phyloP scores from a whole-genome alignment of 106 monocot species.

The Phalaenopsis equestris region DNA sequence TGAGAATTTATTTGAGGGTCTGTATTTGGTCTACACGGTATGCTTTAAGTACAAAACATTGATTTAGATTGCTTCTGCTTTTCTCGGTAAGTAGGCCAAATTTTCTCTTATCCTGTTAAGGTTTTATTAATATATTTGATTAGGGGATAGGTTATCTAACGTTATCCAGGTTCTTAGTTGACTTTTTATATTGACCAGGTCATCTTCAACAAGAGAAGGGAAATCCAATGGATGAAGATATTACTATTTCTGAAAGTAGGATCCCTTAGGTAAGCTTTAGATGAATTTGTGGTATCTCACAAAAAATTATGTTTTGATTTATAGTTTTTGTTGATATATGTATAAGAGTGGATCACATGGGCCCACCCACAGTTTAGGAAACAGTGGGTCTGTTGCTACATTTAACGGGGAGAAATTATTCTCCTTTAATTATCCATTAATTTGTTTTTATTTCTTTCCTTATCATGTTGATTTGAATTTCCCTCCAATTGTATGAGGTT shows the following conservation, averaged over 20 bases:
- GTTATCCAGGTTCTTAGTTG: not conserved
- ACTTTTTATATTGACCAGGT: conserved; percentile 31
- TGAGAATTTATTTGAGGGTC: not conserved
- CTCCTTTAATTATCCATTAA: too few relatives aligned
- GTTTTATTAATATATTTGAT: not conserved
- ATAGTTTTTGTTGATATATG: not conserved
- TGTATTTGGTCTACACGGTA: not conserved
- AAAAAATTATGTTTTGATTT: not conserved
- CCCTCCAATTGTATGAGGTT: too few relatives aligned
- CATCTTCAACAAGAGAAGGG: conserved; percentile 67
- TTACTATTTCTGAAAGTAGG: conserved; percentile 57
- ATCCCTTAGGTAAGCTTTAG: conserved; percentile 40
- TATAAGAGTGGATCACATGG: too few relatives aligned
- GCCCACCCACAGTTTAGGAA: too few relatives aligned
- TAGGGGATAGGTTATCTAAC: not conserved
- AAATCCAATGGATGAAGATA: conserved; percentile 68
- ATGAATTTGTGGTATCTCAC: not conserved
- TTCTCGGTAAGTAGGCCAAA: not conserved
- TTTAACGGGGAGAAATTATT: too few relatives aligned
- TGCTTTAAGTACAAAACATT: not conserved
- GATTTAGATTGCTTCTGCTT: not conserved
- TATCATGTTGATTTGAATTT: too few relatives aligned
- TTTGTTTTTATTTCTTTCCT: too few relatives aligned
- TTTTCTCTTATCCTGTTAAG: not conserved
- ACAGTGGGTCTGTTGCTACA: too few relatives aligned